These are phyloP conservation scores for Pleurotus eryngii DNA, from an alignment of 768 basidiomycete species.

Conservation along the genomic window DNA sequence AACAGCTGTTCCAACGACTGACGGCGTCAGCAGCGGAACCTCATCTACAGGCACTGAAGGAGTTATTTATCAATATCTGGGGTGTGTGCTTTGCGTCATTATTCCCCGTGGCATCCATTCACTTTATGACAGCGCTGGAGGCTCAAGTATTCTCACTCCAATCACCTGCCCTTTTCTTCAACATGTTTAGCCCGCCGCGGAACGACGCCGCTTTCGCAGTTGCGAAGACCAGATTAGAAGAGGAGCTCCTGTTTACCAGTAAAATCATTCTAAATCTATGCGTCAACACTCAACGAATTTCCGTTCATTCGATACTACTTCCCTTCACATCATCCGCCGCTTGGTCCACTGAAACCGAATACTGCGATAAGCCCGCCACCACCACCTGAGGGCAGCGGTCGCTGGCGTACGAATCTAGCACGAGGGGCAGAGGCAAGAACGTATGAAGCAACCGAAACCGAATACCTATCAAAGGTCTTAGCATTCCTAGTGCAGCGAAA, in stretches of 20 bases:
- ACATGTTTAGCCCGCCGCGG: conserved; percentile 82
- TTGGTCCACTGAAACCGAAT: conserved; percentile 78
- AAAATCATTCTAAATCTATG: conserved; percentile 84
- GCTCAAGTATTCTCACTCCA: conserved; percentile 81
- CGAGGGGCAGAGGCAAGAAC: conserved; percentile 67
- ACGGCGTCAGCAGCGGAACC: conserved; percentile 75
- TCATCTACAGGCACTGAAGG: conserved; percentile 71
- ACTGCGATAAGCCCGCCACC: conserved; percentile 62
- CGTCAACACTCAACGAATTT: conserved; percentile 85
- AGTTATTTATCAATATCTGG: conserved; percentile 92
- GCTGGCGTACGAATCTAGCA: conserved; percentile 83
- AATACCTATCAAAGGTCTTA: conserved; percentile 76
- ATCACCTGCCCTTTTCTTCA: conserved; percentile 80
- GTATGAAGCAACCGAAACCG: conserved; percentile 67
- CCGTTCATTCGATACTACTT: conserved; percentile 93
- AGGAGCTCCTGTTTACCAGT: conserved; percentile 76
- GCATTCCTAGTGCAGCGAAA: conserved; percentile 82
- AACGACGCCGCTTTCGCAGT: conserved; percentile 61
- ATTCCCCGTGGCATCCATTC: neutral
- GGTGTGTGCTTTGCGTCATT: conserved; percentile 46
- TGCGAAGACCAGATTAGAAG: conserved; percentile 76
- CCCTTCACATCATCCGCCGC: conserved; percentile 75
- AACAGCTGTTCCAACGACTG: conserved; percentile 72
- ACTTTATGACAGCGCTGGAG: conserved; percentile 62
- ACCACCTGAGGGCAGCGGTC: conserved; percentile 56